Evolutionary conservation across 345 rosid species (phyloP).

Genomic region (Lepidium sativum): DNA sequence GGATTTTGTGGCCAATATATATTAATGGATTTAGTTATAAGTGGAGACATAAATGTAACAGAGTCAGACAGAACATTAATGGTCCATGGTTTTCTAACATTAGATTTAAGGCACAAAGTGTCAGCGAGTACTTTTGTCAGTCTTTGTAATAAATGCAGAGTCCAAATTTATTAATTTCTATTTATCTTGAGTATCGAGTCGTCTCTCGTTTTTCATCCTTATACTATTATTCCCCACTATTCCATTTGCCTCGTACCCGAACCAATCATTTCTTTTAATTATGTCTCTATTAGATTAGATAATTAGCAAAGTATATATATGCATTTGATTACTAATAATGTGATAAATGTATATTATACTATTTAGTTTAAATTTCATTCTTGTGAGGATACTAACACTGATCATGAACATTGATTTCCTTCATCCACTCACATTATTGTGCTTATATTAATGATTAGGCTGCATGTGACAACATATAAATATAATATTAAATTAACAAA

Average conservation of each 20-base stretch:
- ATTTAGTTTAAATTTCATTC: no score
- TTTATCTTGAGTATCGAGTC: not conserved
- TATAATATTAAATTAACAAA: not conserved
- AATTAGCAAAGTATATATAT: no score
- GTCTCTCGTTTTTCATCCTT: no score
- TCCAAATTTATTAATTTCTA: conserved; percentile 4
- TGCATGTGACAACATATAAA: conserved; percentile 1
- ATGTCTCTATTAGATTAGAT: no score
- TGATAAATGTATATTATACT: no score
- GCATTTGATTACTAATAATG: no score
- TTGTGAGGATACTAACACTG: not conserved
- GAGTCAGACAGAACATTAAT: conserved; percentile 24
- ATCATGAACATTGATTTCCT: conserved; percentile 8
- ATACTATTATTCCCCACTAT: not conserved
- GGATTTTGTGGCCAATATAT: no score
- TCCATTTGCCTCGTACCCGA: not conserved
- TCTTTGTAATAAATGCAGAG: conserved; percentile 21
- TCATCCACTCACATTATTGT: conserved; percentile 8
- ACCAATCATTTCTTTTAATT: not conserved
- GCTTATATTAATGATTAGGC: not conserved
- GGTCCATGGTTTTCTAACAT: conserved; percentile 21
- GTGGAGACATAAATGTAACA: conserved; percentile 7
- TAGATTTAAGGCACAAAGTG: conserved; percentile 19
- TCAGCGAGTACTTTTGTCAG: conserved; percentile 30
- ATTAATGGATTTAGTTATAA: no score